phyloP scores from a whole-genome alignment of 129 eudicot species.

The Saposhnikovia divaricata region DNA sequence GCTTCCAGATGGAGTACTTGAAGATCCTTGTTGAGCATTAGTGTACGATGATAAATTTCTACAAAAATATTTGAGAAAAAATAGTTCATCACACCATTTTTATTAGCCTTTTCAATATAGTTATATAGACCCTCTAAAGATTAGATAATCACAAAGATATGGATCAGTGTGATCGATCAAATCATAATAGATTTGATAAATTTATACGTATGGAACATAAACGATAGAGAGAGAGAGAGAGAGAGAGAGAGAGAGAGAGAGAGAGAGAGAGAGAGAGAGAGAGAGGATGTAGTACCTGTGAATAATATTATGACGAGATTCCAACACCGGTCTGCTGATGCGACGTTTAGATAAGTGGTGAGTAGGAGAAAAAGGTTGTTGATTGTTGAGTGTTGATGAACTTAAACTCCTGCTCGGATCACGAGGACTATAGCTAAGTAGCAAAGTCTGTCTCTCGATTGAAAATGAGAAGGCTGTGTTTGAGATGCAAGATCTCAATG shows the following conservation, averaged over 20 bases:
- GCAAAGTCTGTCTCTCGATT: not conserved
- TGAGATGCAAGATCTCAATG: not conserved
- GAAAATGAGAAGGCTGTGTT: not conserved
- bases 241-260: too few species aligned
- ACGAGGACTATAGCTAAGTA: not conserved
- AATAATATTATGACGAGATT: not conserved
- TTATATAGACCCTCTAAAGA: not conserved
- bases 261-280: not conserved
- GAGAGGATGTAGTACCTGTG: not conserved
- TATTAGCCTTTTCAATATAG: too few species aligned
- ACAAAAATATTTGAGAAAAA: not conserved
- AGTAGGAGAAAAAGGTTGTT: not conserved
- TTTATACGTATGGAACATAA: too few species aligned
- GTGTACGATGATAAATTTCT: not conserved
- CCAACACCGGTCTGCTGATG: not conserved
- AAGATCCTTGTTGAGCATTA: not conserved
- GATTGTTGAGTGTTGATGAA: not conserved
- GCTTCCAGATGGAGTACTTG: not conserved
- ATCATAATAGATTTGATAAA: too few species aligned
- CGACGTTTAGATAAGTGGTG: not conserved
- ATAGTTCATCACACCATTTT: not conserved
- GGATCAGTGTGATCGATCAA: not conserved
- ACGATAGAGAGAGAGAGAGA: not conserved
- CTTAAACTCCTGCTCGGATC: constrained; percentile 2
- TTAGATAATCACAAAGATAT: too few species aligned